Evolutionary conservation across 108 stramenopile genomes (phyloP).

Genomic region (Skeletonema tropicum): DNA sequence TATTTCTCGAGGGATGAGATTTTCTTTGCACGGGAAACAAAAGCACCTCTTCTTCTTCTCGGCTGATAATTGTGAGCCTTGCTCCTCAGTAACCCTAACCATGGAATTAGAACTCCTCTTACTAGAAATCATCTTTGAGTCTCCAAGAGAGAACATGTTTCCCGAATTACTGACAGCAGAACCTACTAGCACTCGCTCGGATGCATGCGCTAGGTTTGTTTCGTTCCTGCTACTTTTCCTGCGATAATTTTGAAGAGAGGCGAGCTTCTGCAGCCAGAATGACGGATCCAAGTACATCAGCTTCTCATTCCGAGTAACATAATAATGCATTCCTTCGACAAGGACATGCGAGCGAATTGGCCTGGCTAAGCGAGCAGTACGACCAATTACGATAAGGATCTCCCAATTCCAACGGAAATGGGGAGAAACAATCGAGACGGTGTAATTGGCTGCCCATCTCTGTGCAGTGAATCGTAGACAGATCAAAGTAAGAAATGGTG

Average conservation of each 20-base stretch:
- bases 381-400: conserved; percentile 56
- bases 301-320: conserved; percentile 21
- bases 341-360: conserved; percentile 67
- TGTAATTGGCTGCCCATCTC: not conserved
- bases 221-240: not conserved
- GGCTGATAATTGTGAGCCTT: not conserved
- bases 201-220: not conserved
- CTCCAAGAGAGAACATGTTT: not conserved
- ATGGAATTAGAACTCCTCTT: not conserved
- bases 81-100: conserved; percentile 4
- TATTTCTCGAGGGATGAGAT: conserved; percentile 6
- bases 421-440: not conserved
- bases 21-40: not conserved
- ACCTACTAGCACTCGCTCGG: not conserved
- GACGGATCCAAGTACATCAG: conserved; percentile 38
- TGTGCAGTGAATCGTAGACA: conserved; percentile 1
- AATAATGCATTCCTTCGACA: conserved; percentile 45
- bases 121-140: not conserved
- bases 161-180: not conserved
- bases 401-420: conserved; percentile 23
- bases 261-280: conserved; percentile 9
- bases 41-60: not conserved
- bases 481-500: not conserved
- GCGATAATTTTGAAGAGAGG: not conserved
- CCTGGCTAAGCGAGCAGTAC: conserved; percentile 65